A percentile compares a stretch with the other conserved stretches of the same genome.
Evolutionary conservation across 257 asterid genomes (phyloP).

Genomic region (Ajuga chamaepitys): DNA sequence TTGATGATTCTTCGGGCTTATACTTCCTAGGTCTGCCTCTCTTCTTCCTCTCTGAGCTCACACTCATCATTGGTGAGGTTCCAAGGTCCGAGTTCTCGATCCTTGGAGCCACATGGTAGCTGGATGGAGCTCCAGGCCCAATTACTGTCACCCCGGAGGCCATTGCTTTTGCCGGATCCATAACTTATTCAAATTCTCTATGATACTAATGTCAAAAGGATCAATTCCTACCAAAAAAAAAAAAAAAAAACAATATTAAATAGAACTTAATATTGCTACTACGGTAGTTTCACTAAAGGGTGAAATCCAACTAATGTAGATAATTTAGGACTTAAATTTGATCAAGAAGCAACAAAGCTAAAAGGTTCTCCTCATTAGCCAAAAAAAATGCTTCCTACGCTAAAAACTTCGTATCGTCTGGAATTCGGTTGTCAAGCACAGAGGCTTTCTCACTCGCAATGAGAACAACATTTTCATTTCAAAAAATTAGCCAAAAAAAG

Average conservation of each 20-base stretch:
- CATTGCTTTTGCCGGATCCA: constrained; percentile 65
- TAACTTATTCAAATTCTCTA: constrained; percentile 13
- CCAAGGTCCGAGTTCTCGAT: constrained; percentile 32
- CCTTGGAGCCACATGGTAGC: constrained; percentile 50
- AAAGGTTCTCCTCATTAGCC: neutral
- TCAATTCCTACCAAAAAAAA: constrained; percentile 8
- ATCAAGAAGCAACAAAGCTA: constrained; percentile 1
- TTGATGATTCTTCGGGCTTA: constrained; percentile 44
- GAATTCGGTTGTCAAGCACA: no score
- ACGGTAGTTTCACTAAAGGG: neutral
- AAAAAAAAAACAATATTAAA: neutral
- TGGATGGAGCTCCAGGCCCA: constrained; percentile 54
- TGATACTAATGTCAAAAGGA: neutral
- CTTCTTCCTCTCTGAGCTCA: constrained; percentile 66
- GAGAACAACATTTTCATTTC: no score
- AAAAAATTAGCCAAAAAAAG: no score
- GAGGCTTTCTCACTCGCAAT: no score
- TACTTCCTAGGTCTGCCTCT: constrained; percentile 95
- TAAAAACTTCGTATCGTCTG: no score
- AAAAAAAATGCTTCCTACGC: neutral
- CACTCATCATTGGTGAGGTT: constrained; percentile 15
- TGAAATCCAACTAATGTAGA: neutral
- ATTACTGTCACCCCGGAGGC: constrained; percentile 45
- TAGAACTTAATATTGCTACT: neutral
- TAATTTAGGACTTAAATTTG: neutral